Base-by-base conservation (phyloP, 2,329 filamentous ascomycete genomes). In the Bretziella fagacearum region DNA sequence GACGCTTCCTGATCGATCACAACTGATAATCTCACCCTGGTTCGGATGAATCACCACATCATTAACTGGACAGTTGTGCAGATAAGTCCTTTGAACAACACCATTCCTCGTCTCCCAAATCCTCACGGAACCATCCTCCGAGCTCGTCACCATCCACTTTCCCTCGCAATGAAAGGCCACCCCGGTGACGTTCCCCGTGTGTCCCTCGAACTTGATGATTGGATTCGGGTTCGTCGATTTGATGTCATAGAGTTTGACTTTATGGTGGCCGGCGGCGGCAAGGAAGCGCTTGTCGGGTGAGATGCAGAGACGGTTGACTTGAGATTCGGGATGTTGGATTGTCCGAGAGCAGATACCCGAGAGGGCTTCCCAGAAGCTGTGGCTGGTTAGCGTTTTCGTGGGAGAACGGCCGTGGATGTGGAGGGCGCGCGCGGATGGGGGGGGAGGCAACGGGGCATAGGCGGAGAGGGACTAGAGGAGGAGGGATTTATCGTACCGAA, bases 1-100 rank as follows among this genome's bases (percentile, higher is more conserved):
- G 51, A 98, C 85, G 60, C 86, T 93, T 41, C 91, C 91, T 41
- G 82, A 80, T 27, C 89, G 78, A 61, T 98, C 91, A 60, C 89
- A 95, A 61, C 84, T 93, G 58, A 98, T 94, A 52, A 98, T 81
- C 66, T 98, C 91, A 51, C 89, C 91, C 66, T 98, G 91, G 59
- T 98, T 98, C 0, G 91, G 91, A 61, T 98, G 91, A 48, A 98
- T 98, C n/a, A 96, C 91, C 6, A 98, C 91, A 62, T 98, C 91
- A 58, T 95, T 98, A 45, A 89, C 91, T 0, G 91, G 79, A 27
- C 78, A 80, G 46, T 81, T 83, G 60, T 98, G 91, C 55, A 75
- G 80, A 62, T 98, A 98, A 63, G 89, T 94, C 47, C 91, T 77
- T 64, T 98, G 91, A 47, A 96, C 77, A 49, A 74, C 79, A 39